A percentile compares a stretch with the other conserved stretches of the same genome.
These are phyloP conservation scores for Rhynchosporium secalis DNA, from an alignment of 2,329 filamentous ascomycete genomes.

Conservation along the genomic window DNA sequence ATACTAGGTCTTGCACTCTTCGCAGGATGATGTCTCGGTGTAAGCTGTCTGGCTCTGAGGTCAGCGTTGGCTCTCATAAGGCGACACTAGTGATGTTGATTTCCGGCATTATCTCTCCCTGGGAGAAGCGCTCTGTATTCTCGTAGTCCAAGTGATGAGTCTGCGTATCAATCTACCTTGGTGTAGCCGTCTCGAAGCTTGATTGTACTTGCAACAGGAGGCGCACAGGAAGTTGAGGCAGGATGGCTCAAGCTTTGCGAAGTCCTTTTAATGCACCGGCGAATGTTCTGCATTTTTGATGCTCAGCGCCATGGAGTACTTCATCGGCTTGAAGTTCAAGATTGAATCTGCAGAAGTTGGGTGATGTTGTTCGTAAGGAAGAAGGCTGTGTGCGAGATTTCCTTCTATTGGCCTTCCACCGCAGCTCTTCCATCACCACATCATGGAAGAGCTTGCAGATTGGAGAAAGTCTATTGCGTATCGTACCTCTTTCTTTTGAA, in stretches of 20 bases:
- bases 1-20: not conserved
- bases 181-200: not conserved
- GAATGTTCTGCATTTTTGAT: no score
- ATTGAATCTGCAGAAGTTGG: not conserved
- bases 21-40: not conserved
- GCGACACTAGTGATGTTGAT: not conserved
- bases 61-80: not conserved
- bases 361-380: not conserved
- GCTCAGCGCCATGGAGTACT: not conserved
- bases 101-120: not conserved
- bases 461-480: not conserved
- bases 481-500: not conserved
- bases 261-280: no score
- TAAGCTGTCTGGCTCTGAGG: not conserved
- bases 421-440: not conserved
- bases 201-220: not conserved
- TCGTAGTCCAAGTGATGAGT: not conserved
- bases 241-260: not conserved
- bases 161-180: not conserved
- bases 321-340: not conserved
- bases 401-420: not conserved
- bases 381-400: not conserved
- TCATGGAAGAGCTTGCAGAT: not conserved
- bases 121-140: not conserved
- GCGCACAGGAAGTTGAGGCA: not conserved